Percentiles rank a stretch among this genome's conserved stretches.
Conservation (phyloP, 495 filamentous ascomycete species). For the Aeminium ludgeri region DNA sequence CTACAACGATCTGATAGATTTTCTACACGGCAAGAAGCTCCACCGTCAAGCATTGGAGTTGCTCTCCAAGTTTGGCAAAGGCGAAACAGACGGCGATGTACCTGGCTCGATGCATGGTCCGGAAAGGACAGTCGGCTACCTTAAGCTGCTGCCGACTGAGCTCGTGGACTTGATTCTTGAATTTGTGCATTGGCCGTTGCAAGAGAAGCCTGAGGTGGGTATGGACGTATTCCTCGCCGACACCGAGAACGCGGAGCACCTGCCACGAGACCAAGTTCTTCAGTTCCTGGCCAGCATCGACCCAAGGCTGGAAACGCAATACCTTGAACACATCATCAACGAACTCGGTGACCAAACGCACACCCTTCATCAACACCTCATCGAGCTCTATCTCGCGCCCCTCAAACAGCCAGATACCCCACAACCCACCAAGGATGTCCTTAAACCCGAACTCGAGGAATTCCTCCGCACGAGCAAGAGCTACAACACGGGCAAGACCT, state of each 20-base stretch:
- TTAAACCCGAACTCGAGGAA: constrained; percentile 46
- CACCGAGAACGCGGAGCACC: constrained; percentile 81
- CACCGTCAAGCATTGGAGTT: constrained; percentile 77
- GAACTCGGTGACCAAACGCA: constrained; percentile 74
- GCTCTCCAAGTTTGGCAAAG: constrained; percentile 62
- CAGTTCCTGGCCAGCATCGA: constrained; percentile 56
- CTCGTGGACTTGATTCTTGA: constrained; percentile 84
- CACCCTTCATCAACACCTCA: constrained; percentile 71
- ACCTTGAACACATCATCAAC: constrained; percentile 79
- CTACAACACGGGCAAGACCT: constrained; percentile 61
- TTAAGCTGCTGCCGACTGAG: constrained; percentile 73
- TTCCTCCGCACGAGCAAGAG: constrained; percentile 63
- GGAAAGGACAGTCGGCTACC: constrained; percentile 68
- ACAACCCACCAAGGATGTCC: constrained; percentile 29
- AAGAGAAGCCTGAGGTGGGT: constrained; percentile 51
- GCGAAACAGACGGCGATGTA: constrained; percentile 41
- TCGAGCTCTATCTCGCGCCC: constrained; percentile 55
- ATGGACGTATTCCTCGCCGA: constrained; percentile 95
- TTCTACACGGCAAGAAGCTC: constrained; percentile 86
- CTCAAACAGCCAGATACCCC: constrained; percentile 34
- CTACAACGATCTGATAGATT: constrained; percentile 90
- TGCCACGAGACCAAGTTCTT: constrained; percentile 61
- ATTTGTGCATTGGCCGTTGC: constrained; percentile 76
- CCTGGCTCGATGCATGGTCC: constrained; percentile 64
- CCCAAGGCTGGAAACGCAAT: constrained; percentile 51